Evolutionary conservation across 2,329 filamentous ascomycete genomes (phyloP).

Genomic region (Penicillium hordei): DNA sequence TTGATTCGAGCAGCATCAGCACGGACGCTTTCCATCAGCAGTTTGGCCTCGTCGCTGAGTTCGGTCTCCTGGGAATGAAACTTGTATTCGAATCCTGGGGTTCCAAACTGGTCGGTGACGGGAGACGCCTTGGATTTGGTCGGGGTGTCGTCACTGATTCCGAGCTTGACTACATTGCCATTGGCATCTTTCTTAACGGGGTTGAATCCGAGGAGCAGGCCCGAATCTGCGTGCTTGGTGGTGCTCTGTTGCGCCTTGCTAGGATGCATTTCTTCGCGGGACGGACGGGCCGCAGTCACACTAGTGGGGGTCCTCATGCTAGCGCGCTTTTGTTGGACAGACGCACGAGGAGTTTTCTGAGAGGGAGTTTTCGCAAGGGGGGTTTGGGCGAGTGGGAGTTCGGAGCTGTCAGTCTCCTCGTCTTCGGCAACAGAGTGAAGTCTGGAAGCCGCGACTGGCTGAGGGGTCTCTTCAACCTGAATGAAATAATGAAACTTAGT

Average conservation of each 20-base stretch:
- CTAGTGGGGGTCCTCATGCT: slow-evolving; percentile 46
- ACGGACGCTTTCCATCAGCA: slow-evolving; percentile 65
- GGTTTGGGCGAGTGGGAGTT: slow-evolving; percentile 28
- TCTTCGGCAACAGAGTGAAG: slow-evolving; percentile 50
- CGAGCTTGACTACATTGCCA: slow-evolving; percentile 37
- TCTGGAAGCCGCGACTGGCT: slow-evolving; percentile 26
- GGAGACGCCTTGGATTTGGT: slow-evolving; percentile 41
- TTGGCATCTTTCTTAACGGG: slow-evolving; percentile 59
- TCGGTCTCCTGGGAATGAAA: slow-evolving; percentile 46
- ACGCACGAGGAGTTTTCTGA: slow-evolving; percentile 32
- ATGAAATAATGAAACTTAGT: slow-evolving; percentile 10
- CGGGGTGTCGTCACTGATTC: slow-evolving; percentile 39
- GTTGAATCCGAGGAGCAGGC: slow-evolving; percentile 76
- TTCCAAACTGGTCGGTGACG: slow-evolving; percentile 38
- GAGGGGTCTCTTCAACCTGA: slow-evolving; percentile 25
- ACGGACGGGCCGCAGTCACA: slow-evolving; percentile 66
- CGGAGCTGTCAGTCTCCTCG: slow-evolving; percentile 44
- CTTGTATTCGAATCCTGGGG: slow-evolving; percentile 49
- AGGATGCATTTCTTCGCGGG: slow-evolving; percentile 85
- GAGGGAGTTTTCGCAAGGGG: slow-evolving; percentile 23
- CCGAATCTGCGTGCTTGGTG: slow-evolving; percentile 74
- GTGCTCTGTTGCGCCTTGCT: slow-evolving; percentile 74
- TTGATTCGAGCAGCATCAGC: slow-evolving; percentile 72
- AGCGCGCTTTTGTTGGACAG: slow-evolving; percentile 23
- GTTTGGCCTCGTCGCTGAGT: slow-evolving; percentile 53